Base-by-base conservation (phyloP, 192 early-diverging fungal genomes). In the Mortierella antarctica region DNA sequence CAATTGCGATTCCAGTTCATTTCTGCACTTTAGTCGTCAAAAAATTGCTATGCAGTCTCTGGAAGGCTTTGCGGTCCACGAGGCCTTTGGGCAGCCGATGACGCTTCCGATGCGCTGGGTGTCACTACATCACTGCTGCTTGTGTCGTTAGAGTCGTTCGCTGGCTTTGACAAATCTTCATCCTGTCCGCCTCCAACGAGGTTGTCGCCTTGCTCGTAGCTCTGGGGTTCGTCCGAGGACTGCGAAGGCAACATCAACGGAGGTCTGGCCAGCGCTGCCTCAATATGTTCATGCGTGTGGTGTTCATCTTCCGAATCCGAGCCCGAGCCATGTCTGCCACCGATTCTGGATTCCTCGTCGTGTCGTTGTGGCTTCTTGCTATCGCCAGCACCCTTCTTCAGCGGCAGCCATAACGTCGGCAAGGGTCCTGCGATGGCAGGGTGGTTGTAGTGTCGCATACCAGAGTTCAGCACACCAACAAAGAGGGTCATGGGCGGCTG, bases 381-480 rank as follows among this genome's bases (percentile, higher is more conserved):
- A 7, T 60, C 54, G 18, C 47, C 21, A 23, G 55, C 42, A 8
- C 57, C 45, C 57, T 82, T 78, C 67, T 85, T 88, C 15, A 92
- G 84, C 10, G 93, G 93, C 48, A 93, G 73, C 93, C 93, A 95
- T 31, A 95, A 61, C 39, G 87, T 83, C 8, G 93, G 93, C 51
- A 95, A 69, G 9, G 82, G 83, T 12, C 92, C 92, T 20, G 89
- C 65, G 7, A 93, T 63, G 17, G 89, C 90, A 41, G 93, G 93
- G 48, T 92, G 86, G 49, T 82, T 88, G 50, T 91, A 95, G 12
- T 85, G 82, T 23, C 87, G 83, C 88, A 93, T 84, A 2, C 91
- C 91, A 48, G 91, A 87, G 65, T 95, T 92, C 31, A 95, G 68
- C 8, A 95, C 87, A 23, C 93, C 93, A 20, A 88, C 73, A 15